A percentile compares a stretch with the other conserved stretches of the same genome.
Evolutionary conservation across 2,329 filamentous ascomycete species (phyloP).

Genomic region (Nemania sp.): DNA sequence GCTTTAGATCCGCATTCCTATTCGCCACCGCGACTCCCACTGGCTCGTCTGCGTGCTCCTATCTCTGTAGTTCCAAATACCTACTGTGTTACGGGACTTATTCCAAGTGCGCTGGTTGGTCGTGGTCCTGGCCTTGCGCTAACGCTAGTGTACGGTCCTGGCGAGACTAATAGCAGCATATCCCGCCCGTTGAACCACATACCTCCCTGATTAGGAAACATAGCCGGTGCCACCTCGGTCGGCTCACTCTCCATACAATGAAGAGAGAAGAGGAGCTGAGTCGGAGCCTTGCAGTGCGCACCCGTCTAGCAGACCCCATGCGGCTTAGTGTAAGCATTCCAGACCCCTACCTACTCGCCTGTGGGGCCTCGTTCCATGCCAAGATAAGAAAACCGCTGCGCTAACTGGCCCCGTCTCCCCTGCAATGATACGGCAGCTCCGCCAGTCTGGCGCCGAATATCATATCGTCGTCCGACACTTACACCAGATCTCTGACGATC

Average conservation of each 20-base stretch:
- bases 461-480: not conserved
- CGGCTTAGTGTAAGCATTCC: slow-evolving; percentile 20
- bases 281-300: slow-evolving; percentile 9
- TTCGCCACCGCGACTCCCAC: slow-evolving; percentile 7
- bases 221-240: slow-evolving; percentile 29
- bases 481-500: not conserved
- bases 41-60: slow-evolving; percentile 1
- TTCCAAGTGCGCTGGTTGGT: slow-evolving; percentile 13
- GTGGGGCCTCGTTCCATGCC: slow-evolving; percentile 10
- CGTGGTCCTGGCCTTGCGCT: not conserved
- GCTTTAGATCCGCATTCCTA: slow-evolving; percentile 20
- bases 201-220: slow-evolving; percentile 26
- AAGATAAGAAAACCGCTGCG: slow-evolving; percentile 23
- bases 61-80: slow-evolving; percentile 11
- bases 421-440: slow-evolving; percentile 30
- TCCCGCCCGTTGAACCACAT: slow-evolving; percentile 18
- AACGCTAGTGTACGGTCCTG: no score
- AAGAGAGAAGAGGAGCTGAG: slow-evolving; percentile 21
- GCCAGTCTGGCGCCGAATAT: slow-evolving; percentile 24
- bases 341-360: slow-evolving; percentile 8
- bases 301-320: slow-evolving; percentile 6
- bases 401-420: slow-evolving; percentile 25
- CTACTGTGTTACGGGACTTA: no score
- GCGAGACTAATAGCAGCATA: slow-evolving; percentile 8
- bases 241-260: slow-evolving; percentile 6